A percentile compares a stretch with the other conserved stretches of the same genome.
phyloP scores from a whole-genome alignment of 805 yeast species.

The Metschnikowia lunata region DNA sequence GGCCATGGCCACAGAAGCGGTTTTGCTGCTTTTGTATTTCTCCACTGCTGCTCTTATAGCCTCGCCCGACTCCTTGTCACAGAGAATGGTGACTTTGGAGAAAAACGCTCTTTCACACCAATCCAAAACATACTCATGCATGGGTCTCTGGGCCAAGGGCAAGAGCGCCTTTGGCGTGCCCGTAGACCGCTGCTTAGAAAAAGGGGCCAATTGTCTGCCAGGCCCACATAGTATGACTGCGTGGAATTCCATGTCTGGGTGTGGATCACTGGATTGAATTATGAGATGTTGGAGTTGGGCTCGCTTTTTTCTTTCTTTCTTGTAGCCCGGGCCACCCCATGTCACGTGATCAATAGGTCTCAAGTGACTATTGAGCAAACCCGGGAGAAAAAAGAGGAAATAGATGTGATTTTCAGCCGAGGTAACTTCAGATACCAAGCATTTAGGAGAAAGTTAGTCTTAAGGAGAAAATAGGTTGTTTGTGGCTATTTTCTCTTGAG shows the following conservation, averaged over 20 bases:
- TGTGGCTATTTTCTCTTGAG: too few relatives aligned
- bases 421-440: too few relatives aligned
- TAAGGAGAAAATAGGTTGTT: too few relatives aligned
- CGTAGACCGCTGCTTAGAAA: constrained; percentile 55
- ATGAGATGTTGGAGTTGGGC: too few relatives aligned
- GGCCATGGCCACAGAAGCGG: constrained; percentile 11
- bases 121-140: constrained; percentile 80
- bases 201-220: constrained; percentile 70
- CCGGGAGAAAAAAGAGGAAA: too few relatives aligned
- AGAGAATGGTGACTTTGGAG: constrained; percentile 60
- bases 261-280: too few relatives aligned
- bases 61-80: constrained; percentile 44
- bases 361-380: too few relatives aligned
- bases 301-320: too few relatives aligned
- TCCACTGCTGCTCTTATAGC: constrained; percentile 48
- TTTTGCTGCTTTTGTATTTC: constrained; percentile 41
- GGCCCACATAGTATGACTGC: constrained; percentile 88
- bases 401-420: too few relatives aligned
- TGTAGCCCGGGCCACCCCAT: too few relatives aligned
- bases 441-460: too few relatives aligned
- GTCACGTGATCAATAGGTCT: too few relatives aligned
- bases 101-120: constrained; percentile 92
- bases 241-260: constrained; percentile 73
- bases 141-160: constrained; percentile 86
- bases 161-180: constrained; percentile 80